Conservation (phyloP, 371 early-diverging fungal species). For the Dichotomocladium elegans region DNA sequence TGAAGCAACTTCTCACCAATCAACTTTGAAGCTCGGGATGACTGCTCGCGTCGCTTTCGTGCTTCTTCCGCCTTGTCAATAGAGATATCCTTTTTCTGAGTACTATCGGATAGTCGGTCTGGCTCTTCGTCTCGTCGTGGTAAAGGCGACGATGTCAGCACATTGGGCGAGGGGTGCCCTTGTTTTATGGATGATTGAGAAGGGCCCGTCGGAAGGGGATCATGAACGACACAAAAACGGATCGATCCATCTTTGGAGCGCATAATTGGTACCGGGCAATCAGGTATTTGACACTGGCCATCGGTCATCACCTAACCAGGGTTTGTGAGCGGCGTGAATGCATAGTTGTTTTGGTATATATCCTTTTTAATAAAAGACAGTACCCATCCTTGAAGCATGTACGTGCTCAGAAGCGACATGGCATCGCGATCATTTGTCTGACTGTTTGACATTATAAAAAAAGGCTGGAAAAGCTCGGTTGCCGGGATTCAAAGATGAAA, state of each 20-base stretch:
- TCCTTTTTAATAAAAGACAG: not conserved
- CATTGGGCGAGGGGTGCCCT: not conserved
- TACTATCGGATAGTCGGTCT: too few species aligned
- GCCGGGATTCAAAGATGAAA: too few species aligned
- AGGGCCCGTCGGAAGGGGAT: slow-evolving; percentile 29
- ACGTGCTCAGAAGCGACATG: slow-evolving; percentile 30
- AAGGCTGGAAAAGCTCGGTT: too few species aligned
- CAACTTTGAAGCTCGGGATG: slow-evolving; percentile 55
- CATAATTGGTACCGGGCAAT: slow-evolving; percentile 51
- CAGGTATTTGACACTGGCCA: slow-evolving; percentile 28
- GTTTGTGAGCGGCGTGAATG: too few species aligned
- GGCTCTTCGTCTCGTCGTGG: not conserved
- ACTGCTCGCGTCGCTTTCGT: slow-evolving; percentile 49
- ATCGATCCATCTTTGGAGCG: slow-evolving; percentile 48
- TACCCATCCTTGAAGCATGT: slow-evolving; percentile 51
- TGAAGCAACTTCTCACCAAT: slow-evolving; percentile 68
- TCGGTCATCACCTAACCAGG: slow-evolving; percentile 59
- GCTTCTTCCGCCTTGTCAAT: too few species aligned
- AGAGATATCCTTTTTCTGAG: too few species aligned
- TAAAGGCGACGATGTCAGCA: not conserved
- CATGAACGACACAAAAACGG: slow-evolving; percentile 48
- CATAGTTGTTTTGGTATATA: not conserved
- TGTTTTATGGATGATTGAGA: not conserved
- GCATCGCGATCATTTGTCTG: not conserved
- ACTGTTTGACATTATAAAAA: too few species aligned